Percentiles rank a stretch among this genome's conserved stretches.
phyloP scores from a whole-genome alignment of 2,329 filamentous ascomycete species.

The Lachnellula hyalina region DNA sequence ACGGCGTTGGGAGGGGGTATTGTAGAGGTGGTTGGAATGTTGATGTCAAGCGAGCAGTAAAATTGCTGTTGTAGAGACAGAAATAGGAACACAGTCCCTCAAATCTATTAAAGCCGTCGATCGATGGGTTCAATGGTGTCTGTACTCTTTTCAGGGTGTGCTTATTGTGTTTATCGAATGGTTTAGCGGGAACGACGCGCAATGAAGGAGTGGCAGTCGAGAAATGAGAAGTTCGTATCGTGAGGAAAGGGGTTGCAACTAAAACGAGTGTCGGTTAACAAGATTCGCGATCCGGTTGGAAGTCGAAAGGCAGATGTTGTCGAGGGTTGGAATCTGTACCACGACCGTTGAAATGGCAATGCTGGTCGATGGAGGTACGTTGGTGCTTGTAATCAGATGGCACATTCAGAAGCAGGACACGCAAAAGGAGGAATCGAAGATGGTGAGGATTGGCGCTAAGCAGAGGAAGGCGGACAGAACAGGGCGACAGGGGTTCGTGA shows the following conservation, averaged over 20 bases:
- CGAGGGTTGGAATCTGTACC: background rate
- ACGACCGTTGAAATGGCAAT: background rate
- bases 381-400: background rate
- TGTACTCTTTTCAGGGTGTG: background rate
- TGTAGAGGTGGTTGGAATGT: background rate
- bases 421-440: background rate
- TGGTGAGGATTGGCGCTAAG: background rate
- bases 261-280: background rate
- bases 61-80: constrained; percentile 5
- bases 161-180: background rate
- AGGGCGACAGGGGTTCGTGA: no score
- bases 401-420: background rate
- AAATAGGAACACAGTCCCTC: constrained; percentile 2
- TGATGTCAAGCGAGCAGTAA: background rate
- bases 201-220: background rate
- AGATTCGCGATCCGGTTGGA: background rate
- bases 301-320: background rate
- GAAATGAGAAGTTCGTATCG: background rate
- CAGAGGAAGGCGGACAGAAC: no score
- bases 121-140: background rate
- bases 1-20: background rate
- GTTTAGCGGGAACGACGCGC: background rate
- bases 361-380: background rate
- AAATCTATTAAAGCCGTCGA: background rate
- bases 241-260: background rate